Base-by-base conservation (phyloP, 2,329 filamentous ascomycete species). In the Hirsutella minnesotensis region DNA sequence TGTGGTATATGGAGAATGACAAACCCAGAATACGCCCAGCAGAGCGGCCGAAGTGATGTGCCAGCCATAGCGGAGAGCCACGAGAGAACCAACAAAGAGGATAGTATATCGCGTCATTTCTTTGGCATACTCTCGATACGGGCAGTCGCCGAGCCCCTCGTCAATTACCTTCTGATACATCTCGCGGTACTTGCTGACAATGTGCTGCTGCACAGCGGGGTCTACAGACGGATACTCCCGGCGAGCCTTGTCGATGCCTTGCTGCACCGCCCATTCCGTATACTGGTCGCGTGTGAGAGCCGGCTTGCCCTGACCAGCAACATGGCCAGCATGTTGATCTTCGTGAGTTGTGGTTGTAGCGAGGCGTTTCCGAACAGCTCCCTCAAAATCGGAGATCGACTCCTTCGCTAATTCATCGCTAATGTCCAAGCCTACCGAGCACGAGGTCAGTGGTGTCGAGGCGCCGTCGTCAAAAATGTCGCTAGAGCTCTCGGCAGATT, bases 151-250 rank as follows among this genome's bases (percentile, higher is more conserved):
- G 2, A 96, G 72, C 0, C 84, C 83, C 55, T 83, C 83, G 13
- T 73, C 79, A 52, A 74, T 71, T 49, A 98, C 79, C 20, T 77
- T 76, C 51, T 83, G 64, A 53, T 89, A 72, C 21, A 96, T 68
- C 12, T 75, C 67, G 16, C 87, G 81, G 59, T 96, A 98, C 58
- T 89, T 94, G 38, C 68, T 64, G 31, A 86, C 74, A 45, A 98
- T 87, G 40, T 70, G 69, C 44, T 79, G 77, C 58, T 98, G 92
- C 1, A 80, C 89, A 5, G 66, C 66, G 3, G 68, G 59, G 55
- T 95, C 86, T 13, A 94, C 65, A 1, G 83, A 69, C 0, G 92
- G 92, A 52, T 95, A 98, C 19, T 80, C 74, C 29, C 81, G 69
- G 56, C 89, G 70, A 43, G 77, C 71, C 44, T 90, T 79, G 55